Percentiles rank a stretch among this genome's conserved stretches.
Evolutionary conservation across 805 yeast genomes (phyloP).

Genomic region (Danielozyma ontarioensis): DNA sequence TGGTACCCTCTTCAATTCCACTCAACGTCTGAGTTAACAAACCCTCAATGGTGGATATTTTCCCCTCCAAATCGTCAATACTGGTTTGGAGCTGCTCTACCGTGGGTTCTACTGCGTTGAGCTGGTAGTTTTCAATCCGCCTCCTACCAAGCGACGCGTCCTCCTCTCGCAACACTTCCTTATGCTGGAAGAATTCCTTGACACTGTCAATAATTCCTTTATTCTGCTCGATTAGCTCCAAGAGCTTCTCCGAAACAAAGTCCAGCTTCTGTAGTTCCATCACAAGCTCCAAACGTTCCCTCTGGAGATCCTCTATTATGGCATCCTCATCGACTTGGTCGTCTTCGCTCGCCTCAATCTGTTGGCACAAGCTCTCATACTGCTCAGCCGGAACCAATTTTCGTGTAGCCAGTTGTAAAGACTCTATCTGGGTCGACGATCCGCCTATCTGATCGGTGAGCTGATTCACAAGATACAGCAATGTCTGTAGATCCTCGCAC

Average conservation of each 20-base stretch:
- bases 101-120: slow-evolving; percentile 8
- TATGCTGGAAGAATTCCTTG: slow-evolving; percentile 22
- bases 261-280: slow-evolving; percentile 39
- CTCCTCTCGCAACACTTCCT: slow-evolving; percentile 12
- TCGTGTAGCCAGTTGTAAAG: neutral
- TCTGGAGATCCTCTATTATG: slow-evolving; percentile 20
- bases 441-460: neutral
- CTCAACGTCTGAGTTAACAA: slow-evolving; percentile 2
- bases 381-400: neutral
- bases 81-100: slow-evolving; percentile 9
- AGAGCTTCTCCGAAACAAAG: slow-evolving; percentile 23
- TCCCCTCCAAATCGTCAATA: slow-evolving; percentile 7
- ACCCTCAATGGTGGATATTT: slow-evolving; percentile 3
- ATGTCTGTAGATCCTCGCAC: slow-evolving; percentile 15
- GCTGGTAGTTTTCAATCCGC: slow-evolving; percentile 9
- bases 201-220: slow-evolving; percentile 29
- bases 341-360: neutral
- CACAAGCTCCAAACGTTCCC: slow-evolving; percentile 23
- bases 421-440: neutral
- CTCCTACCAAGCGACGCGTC: slow-evolving; percentile 8
- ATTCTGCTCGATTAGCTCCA: slow-evolving; percentile 28
- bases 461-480: slow-evolving; percentile 5
- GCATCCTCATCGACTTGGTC: slow-evolving; percentile 4
- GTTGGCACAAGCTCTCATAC: neutral
- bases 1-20: neutral